Evolutionary conservation across 2,329 filamentous ascomycete genomes (phyloP).

Genomic region (Aspergillus alliaceus): DNA sequence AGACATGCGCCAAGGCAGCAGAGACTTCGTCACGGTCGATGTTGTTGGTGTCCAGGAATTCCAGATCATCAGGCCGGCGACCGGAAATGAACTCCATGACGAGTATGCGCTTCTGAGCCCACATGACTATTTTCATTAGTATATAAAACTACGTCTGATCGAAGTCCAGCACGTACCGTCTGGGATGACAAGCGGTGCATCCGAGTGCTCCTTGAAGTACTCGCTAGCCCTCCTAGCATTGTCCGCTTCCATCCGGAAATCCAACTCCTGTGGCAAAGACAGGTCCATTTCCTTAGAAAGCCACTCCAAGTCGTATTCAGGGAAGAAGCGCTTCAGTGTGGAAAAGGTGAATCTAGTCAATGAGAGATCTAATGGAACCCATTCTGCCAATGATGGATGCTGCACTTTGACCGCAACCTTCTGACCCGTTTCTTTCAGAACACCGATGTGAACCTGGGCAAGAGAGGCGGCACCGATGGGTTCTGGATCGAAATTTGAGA

Average conservation of each 20-base stretch:
- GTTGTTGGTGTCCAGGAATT: slow-evolving; percentile 77
- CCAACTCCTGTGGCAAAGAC: slow-evolving; percentile 85
- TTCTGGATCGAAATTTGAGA: slow-evolving; percentile 75
- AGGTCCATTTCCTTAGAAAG: slow-evolving; percentile 88
- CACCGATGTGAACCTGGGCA: slow-evolving; percentile 90
- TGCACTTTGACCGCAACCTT: slow-evolving; percentile 96
- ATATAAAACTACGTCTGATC: background rate
- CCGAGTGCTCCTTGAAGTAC: slow-evolving; percentile 74
- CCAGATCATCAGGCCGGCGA: slow-evolving; percentile 81
- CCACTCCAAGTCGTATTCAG: slow-evolving; percentile 97
- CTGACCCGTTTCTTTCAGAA: slow-evolving; percentile 75
- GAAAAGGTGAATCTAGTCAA: slow-evolving; percentile 88
- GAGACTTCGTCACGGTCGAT: slow-evolving; percentile 97
- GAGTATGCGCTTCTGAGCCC: slow-evolving; percentile 83
- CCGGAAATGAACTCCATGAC: slow-evolving; percentile 95
- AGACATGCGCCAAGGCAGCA: slow-evolving; percentile 82
- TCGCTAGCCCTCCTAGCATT: slow-evolving; percentile 79
- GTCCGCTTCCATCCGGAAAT: slow-evolving; percentile 80
- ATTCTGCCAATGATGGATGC: slow-evolving; percentile 84
- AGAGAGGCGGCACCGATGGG: slow-evolving; percentile 93
- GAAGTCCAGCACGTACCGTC: slow-evolving; percentile 46
- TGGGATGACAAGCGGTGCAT: slow-evolving; percentile 83
- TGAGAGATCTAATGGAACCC: slow-evolving; percentile 82
- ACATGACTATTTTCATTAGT: slow-evolving; percentile 62
- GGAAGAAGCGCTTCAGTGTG: slow-evolving; percentile 88